Conservation (phyloP, 768 basidiomycete genomes). For the Porpolomopsis calyptriformis region DNA sequence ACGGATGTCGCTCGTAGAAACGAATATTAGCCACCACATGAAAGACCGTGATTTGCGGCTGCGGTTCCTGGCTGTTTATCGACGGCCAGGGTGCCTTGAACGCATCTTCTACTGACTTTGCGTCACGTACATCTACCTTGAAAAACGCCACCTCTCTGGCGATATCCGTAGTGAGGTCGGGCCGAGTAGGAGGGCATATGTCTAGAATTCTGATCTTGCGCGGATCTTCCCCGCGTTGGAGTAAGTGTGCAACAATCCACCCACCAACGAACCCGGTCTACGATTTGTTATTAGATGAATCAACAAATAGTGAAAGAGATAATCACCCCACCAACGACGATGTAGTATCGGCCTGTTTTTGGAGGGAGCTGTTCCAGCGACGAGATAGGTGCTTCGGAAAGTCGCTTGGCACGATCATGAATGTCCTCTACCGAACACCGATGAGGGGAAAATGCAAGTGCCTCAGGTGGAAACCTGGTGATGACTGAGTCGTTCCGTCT, state of each 20-base stretch:
- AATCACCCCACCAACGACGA: constrained; percentile 66
- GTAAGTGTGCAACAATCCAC: constrained; percentile 61
- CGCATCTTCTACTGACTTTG: constrained; percentile 42
- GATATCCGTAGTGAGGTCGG: constrained; percentile 44
- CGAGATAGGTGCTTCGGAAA: constrained; percentile 25
- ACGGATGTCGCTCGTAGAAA: constrained; percentile 54
- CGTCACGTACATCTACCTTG: constrained; percentile 48
- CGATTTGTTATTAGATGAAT: neutral
- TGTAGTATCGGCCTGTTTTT: constrained; percentile 64
- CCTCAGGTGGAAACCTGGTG: constrained; percentile 37
- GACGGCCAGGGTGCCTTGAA: constrained; percentile 57
- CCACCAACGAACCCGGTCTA: constrained; percentile 70
- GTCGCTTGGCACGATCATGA: constrained; percentile 23
- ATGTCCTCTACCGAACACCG: constrained; percentile 39
- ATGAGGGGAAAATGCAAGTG: constrained; percentile 37
- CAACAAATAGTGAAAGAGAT: neutral
- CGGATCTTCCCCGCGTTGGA: constrained; percentile 57
- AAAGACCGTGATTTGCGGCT: constrained; percentile 50
- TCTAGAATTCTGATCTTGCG: constrained; percentile 56
- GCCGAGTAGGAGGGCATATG: constrained; percentile 47
- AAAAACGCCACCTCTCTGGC: constrained; percentile 45
- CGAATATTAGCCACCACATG: constrained; percentile 73
- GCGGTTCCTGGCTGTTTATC: constrained; percentile 11
- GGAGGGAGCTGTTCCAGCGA: constrained; percentile 44
- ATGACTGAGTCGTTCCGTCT: constrained; percentile 47